phyloP scores from a whole-genome alignment of 331 rosid species.

The Erythrophleum ivorense region DNA sequence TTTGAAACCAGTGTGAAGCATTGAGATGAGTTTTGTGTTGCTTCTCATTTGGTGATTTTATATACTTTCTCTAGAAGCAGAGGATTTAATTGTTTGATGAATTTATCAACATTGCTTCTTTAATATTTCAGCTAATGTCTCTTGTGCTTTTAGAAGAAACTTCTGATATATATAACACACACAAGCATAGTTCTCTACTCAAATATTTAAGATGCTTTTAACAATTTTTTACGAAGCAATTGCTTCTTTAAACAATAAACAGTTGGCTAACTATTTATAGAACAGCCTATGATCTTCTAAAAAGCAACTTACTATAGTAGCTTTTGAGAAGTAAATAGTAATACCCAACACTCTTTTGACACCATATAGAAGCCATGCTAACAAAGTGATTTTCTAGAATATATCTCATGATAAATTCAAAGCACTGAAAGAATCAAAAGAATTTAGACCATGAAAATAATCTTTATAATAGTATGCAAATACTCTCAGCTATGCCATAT shows the following conservation, averaged over 20 bases:
- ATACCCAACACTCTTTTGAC: conserved; percentile 16
- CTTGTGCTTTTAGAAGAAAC: neutral
- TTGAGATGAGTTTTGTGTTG: conserved; percentile 9
- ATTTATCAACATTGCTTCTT: conserved; percentile 17
- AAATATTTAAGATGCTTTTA: neutral
- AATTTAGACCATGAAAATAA: neutral
- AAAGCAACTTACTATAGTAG: neutral
- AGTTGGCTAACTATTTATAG: neutral
- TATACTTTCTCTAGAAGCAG: neutral
- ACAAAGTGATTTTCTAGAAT: neutral
- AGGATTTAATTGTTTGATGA: conserved; percentile 16
- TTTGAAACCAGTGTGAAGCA: conserved; percentile 18
- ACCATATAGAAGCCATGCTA: conserved; percentile 7
- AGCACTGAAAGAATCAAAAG: conserved; percentile 16
- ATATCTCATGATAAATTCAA: conserved; percentile 30
- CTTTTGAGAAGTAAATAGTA: conserved; percentile 23
- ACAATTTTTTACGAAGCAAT: neutral
- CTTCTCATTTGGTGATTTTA: neutral
- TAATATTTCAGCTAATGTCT: neutral
- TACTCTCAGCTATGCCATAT: conserved; percentile 14
- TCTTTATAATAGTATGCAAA: conserved; percentile 22
- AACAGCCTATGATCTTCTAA: neutral
- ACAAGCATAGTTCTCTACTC: neutral
- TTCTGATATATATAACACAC: neutral
- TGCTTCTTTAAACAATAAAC: neutral